phyloP scores from a whole-genome alignment of 1,284 basidiomycete genomes.

The Xanthoconium separans region DNA sequence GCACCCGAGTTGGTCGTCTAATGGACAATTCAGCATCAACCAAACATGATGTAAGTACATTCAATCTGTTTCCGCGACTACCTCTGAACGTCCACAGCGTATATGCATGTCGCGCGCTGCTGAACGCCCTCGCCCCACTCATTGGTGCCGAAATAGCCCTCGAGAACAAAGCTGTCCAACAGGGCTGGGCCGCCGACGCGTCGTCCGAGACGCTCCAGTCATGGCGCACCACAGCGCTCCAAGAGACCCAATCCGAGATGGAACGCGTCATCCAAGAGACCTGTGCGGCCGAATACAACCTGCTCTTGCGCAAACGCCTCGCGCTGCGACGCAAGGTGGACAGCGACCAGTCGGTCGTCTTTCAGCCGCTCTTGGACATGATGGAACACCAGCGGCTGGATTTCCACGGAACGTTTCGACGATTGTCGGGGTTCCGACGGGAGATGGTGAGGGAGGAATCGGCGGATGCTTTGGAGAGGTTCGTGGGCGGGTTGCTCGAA shows the following conservation, averaged over 20 bases:
- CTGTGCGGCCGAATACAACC: conserved; percentile 59
- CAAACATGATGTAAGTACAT: conserved; percentile 52
- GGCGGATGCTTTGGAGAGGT: conserved; percentile 37
- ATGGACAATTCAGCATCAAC: conserved; percentile 42
- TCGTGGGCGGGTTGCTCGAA: conserved; percentile 51
- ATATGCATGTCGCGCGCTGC: conserved; percentile 76
- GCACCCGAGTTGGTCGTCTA: not conserved
- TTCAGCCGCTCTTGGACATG: conserved; percentile 34
- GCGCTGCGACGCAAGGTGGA: too few relatives aligned
- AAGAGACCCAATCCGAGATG: conserved; percentile 56
- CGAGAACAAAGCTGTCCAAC: conserved; percentile 49
- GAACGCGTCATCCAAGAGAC: conserved; percentile 56
- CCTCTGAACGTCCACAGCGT: conserved; percentile 42
- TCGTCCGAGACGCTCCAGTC: conserved; percentile 53
- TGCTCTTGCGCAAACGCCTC: conserved; percentile 69
- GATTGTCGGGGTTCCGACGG: conserved; percentile 64
- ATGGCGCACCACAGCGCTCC: conserved; percentile 60
- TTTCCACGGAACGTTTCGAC: conserved; percentile 81
- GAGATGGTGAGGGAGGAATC: conserved; percentile 35
- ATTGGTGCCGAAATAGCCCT: conserved; percentile 74
- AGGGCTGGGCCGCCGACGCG: conserved; percentile 64
- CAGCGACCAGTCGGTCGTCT: too few relatives aligned
- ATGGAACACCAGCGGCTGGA: conserved; percentile 74
- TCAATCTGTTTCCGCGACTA: not conserved
- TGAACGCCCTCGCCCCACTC: conserved; percentile 74